Percentiles rank a stretch among this genome's conserved stretches.
Evolutionary conservation across 345 rosid genomes (phyloP).

Genomic region (Pseudoturritis turrita): DNA sequence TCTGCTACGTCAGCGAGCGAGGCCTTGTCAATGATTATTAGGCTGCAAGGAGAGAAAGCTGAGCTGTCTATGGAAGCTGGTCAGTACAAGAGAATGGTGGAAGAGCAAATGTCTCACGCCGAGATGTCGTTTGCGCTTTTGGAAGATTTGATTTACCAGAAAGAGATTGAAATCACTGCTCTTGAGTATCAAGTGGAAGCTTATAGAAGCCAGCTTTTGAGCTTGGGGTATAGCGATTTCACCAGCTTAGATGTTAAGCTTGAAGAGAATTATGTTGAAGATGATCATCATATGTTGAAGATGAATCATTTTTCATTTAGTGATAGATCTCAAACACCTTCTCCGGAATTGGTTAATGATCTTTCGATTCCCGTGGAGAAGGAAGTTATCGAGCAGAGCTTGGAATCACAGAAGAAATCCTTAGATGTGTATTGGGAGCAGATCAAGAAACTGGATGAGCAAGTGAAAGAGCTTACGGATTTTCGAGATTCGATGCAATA

Average conservation of each 20-base stretch:
- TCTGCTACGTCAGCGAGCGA: constrained; percentile 66
- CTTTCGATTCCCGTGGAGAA: constrained; percentile 19
- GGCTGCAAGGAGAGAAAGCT: constrained; percentile 90
- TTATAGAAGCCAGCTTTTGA: constrained; percentile 58
- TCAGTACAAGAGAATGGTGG: constrained; percentile 78
- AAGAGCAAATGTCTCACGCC: constrained; percentile 67
- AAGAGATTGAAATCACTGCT: constrained; percentile 69
- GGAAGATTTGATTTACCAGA: constrained; percentile 62
- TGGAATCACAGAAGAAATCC: constrained; percentile 29
- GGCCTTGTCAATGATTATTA: constrained; percentile 80
- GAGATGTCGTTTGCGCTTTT: constrained; percentile 60
- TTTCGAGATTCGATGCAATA: constrained; percentile 27
- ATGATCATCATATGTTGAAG: neutral
- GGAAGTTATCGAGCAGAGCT: constrained; percentile 30
- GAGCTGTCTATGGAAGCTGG: constrained; percentile 67
- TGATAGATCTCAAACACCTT: constrained; percentile 22
- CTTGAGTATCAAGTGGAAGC: constrained; percentile 73
- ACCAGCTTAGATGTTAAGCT: constrained; percentile 33
- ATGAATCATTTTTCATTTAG: neutral
- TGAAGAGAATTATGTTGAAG: constrained; percentile 35
- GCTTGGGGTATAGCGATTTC: constrained; percentile 59
- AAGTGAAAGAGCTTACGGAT: constrained; percentile 45
- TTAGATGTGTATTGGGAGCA: constrained; percentile 53
- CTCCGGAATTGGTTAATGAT: constrained; percentile 9
- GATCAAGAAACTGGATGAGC: constrained; percentile 50